Evolutionary conservation across 306 rosid genomes (phyloP).

Genomic region (Ceratonia siliqua): DNA sequence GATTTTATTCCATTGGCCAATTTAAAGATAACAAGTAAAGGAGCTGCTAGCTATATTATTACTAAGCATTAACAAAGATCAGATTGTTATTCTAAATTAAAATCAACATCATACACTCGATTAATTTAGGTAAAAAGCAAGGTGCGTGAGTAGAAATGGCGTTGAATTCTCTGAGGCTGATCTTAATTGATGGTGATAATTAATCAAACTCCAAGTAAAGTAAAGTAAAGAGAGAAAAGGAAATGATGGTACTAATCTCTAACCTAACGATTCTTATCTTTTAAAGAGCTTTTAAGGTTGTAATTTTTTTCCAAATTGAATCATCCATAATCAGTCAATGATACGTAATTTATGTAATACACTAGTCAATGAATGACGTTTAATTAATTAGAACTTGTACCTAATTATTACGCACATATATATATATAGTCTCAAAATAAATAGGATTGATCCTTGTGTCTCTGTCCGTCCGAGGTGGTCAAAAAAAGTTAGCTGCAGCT

Average conservation of each 20-base stretch:
- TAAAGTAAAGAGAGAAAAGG: slow-evolving; percentile 7
- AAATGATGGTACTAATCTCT: slow-evolving; percentile 31
- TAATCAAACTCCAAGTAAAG: not conserved
- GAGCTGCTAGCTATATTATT: too few relatives aligned
- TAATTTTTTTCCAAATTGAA: slow-evolving; percentile 28
- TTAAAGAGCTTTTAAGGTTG: slow-evolving; percentile 14
- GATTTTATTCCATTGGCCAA: too few relatives aligned
- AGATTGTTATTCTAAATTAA: not conserved
- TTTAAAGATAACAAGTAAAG: too few relatives aligned
- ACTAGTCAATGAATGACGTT: slow-evolving; percentile 40
- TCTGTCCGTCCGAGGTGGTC: slow-evolving; percentile 15
- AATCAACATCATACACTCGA: not conserved
- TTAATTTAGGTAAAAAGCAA: not conserved
- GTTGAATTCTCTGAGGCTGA: not conserved
- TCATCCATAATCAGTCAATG: slow-evolving; percentile 39
- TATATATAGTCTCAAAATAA: not conserved
- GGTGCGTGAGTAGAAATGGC: not conserved
- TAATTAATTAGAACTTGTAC: too few relatives aligned
- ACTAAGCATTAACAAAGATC: not conserved
- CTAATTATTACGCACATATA: not conserved
- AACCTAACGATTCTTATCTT: slow-evolving; percentile 25
- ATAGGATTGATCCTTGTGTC: not conserved
- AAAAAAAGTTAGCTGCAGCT: slow-evolving; percentile 39
- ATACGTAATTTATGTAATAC: slow-evolving; percentile 24
- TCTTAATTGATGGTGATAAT: slow-evolving; percentile 21